Percentiles rank a stretch among this genome's conserved stretches.
These are phyloP conservation scores for Mentha longifolia DNA, from an alignment of 257 asterid genomes.

Conservation along the genomic window DNA sequence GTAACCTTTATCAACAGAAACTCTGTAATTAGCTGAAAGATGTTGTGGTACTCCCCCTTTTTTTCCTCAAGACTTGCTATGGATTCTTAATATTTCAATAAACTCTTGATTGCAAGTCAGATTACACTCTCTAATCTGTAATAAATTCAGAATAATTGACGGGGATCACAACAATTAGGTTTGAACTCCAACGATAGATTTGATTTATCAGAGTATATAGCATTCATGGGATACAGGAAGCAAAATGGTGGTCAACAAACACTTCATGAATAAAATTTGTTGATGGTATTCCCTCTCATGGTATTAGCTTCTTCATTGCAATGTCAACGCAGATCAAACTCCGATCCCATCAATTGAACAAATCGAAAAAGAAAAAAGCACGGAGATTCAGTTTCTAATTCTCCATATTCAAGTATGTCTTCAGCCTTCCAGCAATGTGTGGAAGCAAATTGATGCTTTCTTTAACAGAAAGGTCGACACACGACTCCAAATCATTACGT, in stretches of 20 bases:
- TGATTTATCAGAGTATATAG: not conserved
- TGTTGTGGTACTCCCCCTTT: not conserved
- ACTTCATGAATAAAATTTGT: not conserved
- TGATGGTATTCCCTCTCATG: conserved; percentile 4
- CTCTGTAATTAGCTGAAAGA: conserved; percentile 33
- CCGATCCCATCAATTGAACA: conserved; percentile 23
- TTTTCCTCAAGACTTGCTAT: not conserved
- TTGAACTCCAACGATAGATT: no score
- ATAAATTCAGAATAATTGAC: not conserved
- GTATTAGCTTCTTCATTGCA: not conserved
- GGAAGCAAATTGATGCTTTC: conserved; percentile 69
- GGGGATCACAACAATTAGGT: no score
- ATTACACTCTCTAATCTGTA: not conserved
- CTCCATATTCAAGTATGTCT: conserved; percentile 46
- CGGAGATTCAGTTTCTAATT: conserved; percentile 35
- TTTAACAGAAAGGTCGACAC: conserved; percentile 71
- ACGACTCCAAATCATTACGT: conserved; percentile 62
- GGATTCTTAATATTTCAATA: conserved; percentile 25
- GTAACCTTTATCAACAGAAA: not conserved
- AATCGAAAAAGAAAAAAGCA: not conserved
- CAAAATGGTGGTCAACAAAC: not conserved
- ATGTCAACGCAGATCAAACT: not conserved
- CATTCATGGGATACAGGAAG: not conserved
- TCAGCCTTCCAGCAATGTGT: conserved; percentile 69
- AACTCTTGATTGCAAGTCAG: not conserved